Evolutionary conservation across 495 filamentous ascomycete genomes (phyloP).

Genomic region (Lophium mytilinum): DNA sequence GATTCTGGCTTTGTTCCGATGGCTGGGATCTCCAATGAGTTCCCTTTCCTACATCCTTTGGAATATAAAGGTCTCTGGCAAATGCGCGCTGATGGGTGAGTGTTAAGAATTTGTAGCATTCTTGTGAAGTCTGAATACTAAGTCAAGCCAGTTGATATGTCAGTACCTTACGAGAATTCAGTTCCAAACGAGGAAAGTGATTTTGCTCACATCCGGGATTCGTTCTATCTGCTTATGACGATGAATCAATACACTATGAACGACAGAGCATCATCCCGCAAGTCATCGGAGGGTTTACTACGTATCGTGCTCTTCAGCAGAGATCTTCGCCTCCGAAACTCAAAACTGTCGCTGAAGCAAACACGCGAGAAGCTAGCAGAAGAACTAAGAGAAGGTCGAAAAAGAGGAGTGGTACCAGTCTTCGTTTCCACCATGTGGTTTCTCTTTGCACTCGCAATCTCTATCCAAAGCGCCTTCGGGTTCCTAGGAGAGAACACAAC

Average conservation of each 20-base stretch:
- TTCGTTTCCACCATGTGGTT: conserved; percentile 39
- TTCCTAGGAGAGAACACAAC: conserved; percentile 33
- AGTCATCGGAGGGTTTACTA: conserved; percentile 32
- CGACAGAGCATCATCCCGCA: conserved; percentile 9
- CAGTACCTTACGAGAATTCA: conserved; percentile 25
- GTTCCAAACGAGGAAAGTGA: conserved; percentile 24
- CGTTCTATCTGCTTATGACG: conserved; percentile 37
- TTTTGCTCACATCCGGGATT: conserved; percentile 38
- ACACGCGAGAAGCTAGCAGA: conserved; percentile 31
- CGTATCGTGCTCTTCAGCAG: conserved; percentile 37
- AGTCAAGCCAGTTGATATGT: conserved; percentile 34
- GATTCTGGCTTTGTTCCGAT: conserved; percentile 32
- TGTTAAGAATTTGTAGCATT: neutral
- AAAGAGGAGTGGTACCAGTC: conserved; percentile 36
- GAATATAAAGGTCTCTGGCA: conserved; percentile 42
- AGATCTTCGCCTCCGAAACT: conserved; percentile 20
- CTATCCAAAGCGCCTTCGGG: conserved; percentile 40
- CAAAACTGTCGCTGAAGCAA: conserved; percentile 14
- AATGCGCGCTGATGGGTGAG: conserved; percentile 36
- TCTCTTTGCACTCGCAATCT: conserved; percentile 33
- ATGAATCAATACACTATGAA: conserved; percentile 41
- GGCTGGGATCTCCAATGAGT: conserved; percentile 36
- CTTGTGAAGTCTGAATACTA: neutral
- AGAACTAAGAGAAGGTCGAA: conserved; percentile 32
- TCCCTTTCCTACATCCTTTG: conserved; percentile 38